Evolutionary conservation across 208 protist species (phyloP).

Genomic region (Leishmania lainsoni): DNA sequence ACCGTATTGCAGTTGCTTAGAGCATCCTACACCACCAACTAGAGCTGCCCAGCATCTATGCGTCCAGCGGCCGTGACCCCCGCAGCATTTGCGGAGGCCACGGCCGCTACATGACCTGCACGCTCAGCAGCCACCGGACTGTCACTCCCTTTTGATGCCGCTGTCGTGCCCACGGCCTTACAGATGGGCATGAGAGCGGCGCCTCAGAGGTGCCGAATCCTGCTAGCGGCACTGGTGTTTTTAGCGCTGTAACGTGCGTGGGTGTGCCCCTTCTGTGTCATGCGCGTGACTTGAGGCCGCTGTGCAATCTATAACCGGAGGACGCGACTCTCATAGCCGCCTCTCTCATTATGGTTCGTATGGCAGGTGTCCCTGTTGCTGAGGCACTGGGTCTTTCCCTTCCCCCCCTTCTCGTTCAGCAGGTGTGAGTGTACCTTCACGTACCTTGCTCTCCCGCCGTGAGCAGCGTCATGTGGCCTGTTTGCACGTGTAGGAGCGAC

Average conservation of each 20-base stretch:
- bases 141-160: not conserved
- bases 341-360: not conserved
- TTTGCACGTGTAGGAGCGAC: too few relatives aligned
- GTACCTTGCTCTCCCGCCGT: not conserved
- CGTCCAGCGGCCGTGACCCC: not conserved
- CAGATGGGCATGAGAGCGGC: not conserved
- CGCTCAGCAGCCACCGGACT: not conserved
- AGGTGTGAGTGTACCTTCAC: too few relatives aligned
- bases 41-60: not conserved
- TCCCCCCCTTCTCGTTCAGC: too few relatives aligned
- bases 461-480: not conserved
- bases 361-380: not conserved
- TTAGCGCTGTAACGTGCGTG: not conserved
- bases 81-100: not conserved
- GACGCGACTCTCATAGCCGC: not conserved
- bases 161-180: not conserved
- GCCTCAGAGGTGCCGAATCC: not conserved
- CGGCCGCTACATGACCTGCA: not conserved
- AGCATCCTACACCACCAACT: not conserved
- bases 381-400: not conserved
- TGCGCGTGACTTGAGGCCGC: not conserved
- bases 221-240: not conserved
- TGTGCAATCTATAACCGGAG: not conserved
- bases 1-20: not conserved
- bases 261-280: not conserved